Evolutionary conservation across 768 basidiomycete genomes (phyloP).

Genomic region (Psilocybe cyanescens): DNA sequence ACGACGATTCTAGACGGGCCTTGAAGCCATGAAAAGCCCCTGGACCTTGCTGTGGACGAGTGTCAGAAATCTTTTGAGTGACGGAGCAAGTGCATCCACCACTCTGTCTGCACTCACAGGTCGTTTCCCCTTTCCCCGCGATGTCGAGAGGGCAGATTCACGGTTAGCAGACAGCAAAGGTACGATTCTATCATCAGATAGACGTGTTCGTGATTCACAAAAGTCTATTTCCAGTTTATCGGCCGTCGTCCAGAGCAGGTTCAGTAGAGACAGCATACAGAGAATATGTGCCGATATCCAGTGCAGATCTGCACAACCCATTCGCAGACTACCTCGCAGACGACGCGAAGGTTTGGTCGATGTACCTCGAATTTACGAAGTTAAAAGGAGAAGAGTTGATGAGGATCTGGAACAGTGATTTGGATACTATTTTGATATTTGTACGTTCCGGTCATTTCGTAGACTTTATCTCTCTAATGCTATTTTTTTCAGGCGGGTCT

Average conservation of each 20-base stretch:
- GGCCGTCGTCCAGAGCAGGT: slow-evolving; percentile 1
- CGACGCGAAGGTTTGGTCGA: slow-evolving; percentile 21
- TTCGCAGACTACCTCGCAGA: slow-evolving; percentile 18
- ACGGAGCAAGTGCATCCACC: neutral
- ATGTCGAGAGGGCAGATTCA: slow-evolving; percentile 4
- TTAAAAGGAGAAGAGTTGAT: slow-evolving; percentile 19
- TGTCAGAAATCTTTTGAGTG: too few relatives aligned
- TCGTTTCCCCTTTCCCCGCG: slow-evolving; percentile 11
- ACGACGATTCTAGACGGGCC: too few relatives aligned
- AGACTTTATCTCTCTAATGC: neutral
- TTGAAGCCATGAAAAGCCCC: too few relatives aligned
- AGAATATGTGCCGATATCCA: slow-evolving; percentile 4
- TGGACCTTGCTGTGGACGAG: too few relatives aligned
- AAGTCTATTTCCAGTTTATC: neutral
- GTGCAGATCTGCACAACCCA: slow-evolving; percentile 8
- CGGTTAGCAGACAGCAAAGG: neutral
- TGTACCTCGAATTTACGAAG: slow-evolving; percentile 18
- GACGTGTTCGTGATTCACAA: too few relatives aligned
- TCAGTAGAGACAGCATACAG: neutral
- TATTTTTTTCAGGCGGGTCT: slow-evolving; percentile 21
- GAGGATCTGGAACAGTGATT: slow-evolving; percentile 20
- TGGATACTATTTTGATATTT: slow-evolving; percentile 20
- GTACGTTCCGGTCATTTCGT: neutral
- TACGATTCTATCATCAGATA: neutral
- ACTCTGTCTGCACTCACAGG: neutral